Evolutionary conservation across 75 land plant genomes (phyloP), one percentile per base, ranked within the genome.

Genomic region (Azolla pinnata): DNA sequence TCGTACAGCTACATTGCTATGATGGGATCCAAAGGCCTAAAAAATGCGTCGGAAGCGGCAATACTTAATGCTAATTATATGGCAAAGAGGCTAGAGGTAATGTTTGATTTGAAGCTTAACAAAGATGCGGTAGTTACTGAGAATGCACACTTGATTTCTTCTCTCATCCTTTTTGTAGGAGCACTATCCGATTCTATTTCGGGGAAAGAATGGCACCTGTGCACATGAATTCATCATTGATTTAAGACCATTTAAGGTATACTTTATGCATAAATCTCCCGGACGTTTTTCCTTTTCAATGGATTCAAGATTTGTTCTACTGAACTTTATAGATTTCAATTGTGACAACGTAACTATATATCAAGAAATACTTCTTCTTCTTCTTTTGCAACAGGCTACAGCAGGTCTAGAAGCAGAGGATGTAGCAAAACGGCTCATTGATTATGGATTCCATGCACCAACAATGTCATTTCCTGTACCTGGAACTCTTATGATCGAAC

Each of bases 401-500:
- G 97, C 96, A 65, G 96, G 90, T 29, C 74, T 92, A 31, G 97
- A 92, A 58, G 70, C 97, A 27, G 97, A 92, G 70, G 97, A 92
- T 79, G 96, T 92, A 67, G 97, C 97, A 1, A 92, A 92, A 57
- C 86, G 97, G 50, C 87, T 92, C 3, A 88, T 88, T 65, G 97
- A 92, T 74, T 92, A 92, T 68, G 97, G 97, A 51, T 92, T 82
- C 67, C 97, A 92, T 79, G 95, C 75, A 44, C 97, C 97, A n/a
- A 92, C 97, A 29, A 92, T 92, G 97, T 92, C 97, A 56, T 92
- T 86, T 86, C 97, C 97, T 17, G 97, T 92, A 34, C 78, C 90
- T 17, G 97, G 97, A 24, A 92, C 97, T 29, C 83, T 92, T 55
- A 92, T 92, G 97, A 92, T 92, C 64, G 97, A 92, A 57, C 97